Conservation (phyloP, 208 protist species). For the Acanthamoeba royreba region DNA sequence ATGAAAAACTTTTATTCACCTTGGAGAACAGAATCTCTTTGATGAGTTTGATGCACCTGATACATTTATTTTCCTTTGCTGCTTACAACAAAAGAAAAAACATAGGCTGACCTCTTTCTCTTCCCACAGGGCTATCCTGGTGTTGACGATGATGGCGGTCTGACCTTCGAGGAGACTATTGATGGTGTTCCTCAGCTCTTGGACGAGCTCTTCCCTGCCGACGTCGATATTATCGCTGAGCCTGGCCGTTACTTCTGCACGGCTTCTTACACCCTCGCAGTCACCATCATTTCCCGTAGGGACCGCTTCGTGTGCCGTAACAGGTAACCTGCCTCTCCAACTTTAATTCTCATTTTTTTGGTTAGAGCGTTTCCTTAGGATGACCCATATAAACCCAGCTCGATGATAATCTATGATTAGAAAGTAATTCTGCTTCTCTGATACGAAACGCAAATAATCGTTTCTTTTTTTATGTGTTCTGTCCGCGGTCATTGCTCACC, state of each 20-base stretch:
- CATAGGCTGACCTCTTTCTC: background rate
- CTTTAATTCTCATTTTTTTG: background rate
- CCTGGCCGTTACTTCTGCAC: slow-evolving; percentile 83
- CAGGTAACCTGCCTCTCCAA: background rate
- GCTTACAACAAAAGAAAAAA: too few relatives aligned
- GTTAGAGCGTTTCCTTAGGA: background rate
- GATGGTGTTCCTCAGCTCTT: slow-evolving; percentile 62
- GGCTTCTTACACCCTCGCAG: slow-evolving; percentile 57
- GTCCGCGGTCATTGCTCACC: background rate
- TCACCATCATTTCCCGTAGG: slow-evolving; percentile 62
- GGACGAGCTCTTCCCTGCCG: slow-evolving; percentile 69
- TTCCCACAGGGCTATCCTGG: background rate
- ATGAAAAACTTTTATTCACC: background rate
- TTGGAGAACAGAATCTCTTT: background rate
- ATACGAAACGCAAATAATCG: background rate
- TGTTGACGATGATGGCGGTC: background rate
- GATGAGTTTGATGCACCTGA: background rate
- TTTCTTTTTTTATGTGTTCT: background rate
- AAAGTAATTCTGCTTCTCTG: background rate
- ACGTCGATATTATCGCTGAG: slow-evolving; percentile 85
- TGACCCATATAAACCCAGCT: background rate
- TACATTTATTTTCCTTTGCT: too few relatives aligned
- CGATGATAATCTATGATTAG: background rate
- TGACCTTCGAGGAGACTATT: slow-evolving; percentile 76
- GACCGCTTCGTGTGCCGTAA: slow-evolving; percentile 41